Percentiles rank a stretch among this genome's conserved stretches.
Evolutionary conservation across 164 flowering plant species (phyloP).

Genomic region (Protea cynaroides): DNA sequence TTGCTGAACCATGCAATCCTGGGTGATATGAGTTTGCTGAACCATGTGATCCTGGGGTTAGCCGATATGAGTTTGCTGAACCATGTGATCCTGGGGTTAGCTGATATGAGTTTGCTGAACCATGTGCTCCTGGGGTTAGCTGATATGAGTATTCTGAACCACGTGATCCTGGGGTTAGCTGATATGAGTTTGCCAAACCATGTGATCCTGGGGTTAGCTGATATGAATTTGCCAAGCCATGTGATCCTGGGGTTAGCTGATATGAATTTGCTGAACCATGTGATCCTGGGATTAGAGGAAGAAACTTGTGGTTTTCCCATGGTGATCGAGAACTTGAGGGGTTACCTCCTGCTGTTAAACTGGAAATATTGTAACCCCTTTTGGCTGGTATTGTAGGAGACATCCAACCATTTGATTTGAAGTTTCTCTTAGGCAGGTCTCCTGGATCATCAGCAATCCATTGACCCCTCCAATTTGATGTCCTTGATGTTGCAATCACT

Average conservation of each 20-base stretch:
- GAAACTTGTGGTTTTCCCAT: not conserved
- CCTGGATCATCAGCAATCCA: constrained; percentile 51
- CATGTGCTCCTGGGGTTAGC: no score
- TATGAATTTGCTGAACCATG: no score
- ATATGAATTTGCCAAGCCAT: no score
- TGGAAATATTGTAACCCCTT: constrained; percentile 12
- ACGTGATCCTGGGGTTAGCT: constrained; percentile 22
- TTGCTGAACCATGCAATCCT: no score
- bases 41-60: constrained; percentile 21
- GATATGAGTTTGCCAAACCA: no score
- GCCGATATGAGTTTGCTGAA: no score
- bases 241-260: no score
- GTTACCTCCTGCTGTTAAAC: constrained; percentile 15
- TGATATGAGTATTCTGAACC: constrained; percentile 1
- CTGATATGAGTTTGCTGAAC: no score
- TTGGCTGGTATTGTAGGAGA: constrained; percentile 46
- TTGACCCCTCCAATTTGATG: constrained; percentile 43
- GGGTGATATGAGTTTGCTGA: not conserved
- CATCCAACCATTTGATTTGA: constrained; percentile 23
- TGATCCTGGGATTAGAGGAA: no score
- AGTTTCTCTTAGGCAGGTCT: constrained; percentile 17
- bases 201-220: no score
- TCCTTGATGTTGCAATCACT: constrained; percentile 21
- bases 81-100: constrained; percentile 15
- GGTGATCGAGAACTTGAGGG: constrained; percentile 30